Conservation (phyloP, 176 grass and related monocot genomes). For the Zoysia japonica region DNA sequence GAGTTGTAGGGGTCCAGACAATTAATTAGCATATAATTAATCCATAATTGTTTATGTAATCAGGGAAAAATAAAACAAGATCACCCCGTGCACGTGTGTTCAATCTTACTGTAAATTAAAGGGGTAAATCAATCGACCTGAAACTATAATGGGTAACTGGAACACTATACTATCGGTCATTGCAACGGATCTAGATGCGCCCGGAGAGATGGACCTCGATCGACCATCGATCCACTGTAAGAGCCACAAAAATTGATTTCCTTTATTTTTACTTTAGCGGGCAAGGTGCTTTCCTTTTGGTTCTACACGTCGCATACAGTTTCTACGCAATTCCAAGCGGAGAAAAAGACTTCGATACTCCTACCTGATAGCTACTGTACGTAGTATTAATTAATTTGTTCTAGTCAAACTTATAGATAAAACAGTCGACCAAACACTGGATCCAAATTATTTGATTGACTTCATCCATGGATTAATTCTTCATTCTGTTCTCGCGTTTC, state of each 20-base stretch:
- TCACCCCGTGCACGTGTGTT: not conserved
- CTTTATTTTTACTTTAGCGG: not conserved
- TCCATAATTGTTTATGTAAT: not conserved
- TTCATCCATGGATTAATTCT: not conserved
- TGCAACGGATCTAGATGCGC: not conserved
- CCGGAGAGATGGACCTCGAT: not conserved
- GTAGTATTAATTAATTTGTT: not conserved
- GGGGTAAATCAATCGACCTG: no score
- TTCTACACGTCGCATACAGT: slow-evolving; percentile 7
- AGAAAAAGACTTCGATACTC: no score
- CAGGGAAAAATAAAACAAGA: no score
- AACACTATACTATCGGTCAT: no score
- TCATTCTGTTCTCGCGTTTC: no score
- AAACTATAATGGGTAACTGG: no score
- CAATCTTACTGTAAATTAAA: not conserved
- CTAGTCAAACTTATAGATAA: not conserved
- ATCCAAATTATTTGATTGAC: not conserved
- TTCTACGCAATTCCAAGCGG: slow-evolving; percentile 8
- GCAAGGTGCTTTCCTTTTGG: not conserved
- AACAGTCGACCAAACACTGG: not conserved
- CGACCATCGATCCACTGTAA: not conserved
- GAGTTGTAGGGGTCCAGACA: not conserved
- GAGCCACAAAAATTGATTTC: not conserved
- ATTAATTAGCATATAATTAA: not conserved
- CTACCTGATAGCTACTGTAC: not conserved